These are phyloP conservation scores for Saccharomycodes ludwigii DNA, from an alignment of 805 yeast species.

Conservation along the genomic window DNA sequence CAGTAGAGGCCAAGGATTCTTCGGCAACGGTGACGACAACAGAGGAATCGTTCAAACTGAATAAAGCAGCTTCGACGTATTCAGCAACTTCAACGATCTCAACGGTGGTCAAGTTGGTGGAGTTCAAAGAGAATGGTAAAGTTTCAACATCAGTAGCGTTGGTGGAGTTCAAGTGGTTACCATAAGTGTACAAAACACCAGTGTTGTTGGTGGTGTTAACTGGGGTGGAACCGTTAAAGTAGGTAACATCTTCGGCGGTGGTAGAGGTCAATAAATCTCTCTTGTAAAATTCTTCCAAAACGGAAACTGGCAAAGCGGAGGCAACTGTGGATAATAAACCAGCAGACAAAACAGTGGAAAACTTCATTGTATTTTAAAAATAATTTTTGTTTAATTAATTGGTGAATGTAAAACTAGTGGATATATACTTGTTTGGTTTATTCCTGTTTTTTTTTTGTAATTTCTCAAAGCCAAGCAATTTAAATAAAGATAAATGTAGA, in stretches of 20 bases:
- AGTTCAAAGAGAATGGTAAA: constrained; percentile 11
- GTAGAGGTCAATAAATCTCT: neutral
- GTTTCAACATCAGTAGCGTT: constrained; percentile 4
- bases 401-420: too few relatives aligned
- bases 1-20: constrained; percentile 16
- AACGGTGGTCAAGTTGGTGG: constrained; percentile 15
- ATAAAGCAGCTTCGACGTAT: constrained; percentile 11
- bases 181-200: constrained; percentile 4
- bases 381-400: too few relatives aligned
- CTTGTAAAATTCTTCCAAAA: constrained; percentile 3
- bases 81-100: constrained; percentile 13
- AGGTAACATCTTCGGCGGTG: constrained; percentile 2
- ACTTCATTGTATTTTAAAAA: constrained; percentile 4
- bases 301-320: constrained; percentile 6
- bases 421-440: too few relatives aligned
- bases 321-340: constrained; percentile 6
- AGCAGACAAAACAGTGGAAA: constrained; percentile 6
- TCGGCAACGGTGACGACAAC: constrained; percentile 13
- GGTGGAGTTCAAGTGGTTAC: constrained; percentile 2
- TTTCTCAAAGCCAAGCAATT: too few relatives aligned
- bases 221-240: constrained; percentile 5
- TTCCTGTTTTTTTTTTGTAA: too few relatives aligned
- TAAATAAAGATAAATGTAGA: too few relatives aligned
- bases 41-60: constrained; percentile 12
- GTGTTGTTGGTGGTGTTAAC: constrained; percentile 7